These are phyloP conservation scores for Juglanconis oblonga DNA, from an alignment of 2,329 filamentous ascomycete genomes.

Conservation along the genomic window DNA sequence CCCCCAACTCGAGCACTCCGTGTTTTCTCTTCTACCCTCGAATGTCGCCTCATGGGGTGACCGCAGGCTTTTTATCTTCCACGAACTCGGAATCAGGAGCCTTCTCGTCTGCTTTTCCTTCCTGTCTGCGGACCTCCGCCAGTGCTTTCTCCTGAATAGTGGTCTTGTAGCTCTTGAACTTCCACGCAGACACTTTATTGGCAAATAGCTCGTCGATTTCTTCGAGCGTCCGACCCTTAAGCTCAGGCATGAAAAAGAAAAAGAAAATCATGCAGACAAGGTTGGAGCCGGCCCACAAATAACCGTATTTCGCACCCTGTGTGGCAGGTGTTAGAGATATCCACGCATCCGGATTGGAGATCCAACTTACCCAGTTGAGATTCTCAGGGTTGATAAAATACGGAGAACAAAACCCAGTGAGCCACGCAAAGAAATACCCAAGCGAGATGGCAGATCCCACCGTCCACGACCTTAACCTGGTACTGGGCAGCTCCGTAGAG, in stretches of 20 bases:
- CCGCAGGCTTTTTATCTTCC: slow-evolving; percentile 21
- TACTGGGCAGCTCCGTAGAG: slow-evolving; percentile 41
- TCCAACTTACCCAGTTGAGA: slow-evolving; percentile 34
- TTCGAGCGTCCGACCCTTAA: slow-evolving; percentile 29
- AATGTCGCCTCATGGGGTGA: not conserved
- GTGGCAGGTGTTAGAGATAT: not conserved
- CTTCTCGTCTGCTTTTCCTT: slow-evolving; percentile 8
- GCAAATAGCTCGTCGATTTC: slow-evolving; percentile 32
- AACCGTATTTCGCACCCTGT: slow-evolving; percentile 41
- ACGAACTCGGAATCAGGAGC: slow-evolving; percentile 14
- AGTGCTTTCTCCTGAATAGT: slow-evolving; percentile 25
- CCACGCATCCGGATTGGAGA: not conserved
- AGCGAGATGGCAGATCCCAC: slow-evolving; percentile 47
- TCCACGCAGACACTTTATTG: slow-evolving; percentile 25
- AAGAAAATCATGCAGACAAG: slow-evolving; percentile 29
- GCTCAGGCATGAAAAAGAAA: slow-evolving; percentile 29
- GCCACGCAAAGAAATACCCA: slow-evolving; percentile 45
- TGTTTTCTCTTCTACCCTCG: not conserved
- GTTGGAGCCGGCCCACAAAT: slow-evolving; percentile 38
- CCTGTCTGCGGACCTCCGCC: slow-evolving; percentile 21
- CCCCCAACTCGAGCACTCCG: not conserved
- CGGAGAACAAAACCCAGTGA: slow-evolving; percentile 41
- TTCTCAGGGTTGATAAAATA: slow-evolving; percentile 44
- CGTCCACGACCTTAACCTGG: slow-evolving; percentile 42
- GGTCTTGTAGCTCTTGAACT: slow-evolving; percentile 27